A percentile compares a stretch with the other conserved stretches of the same genome.
Evolutionary conservation across 192 early-diverging fungal genomes (phyloP).

Genomic region (Rhizophagus clarus): DNA sequence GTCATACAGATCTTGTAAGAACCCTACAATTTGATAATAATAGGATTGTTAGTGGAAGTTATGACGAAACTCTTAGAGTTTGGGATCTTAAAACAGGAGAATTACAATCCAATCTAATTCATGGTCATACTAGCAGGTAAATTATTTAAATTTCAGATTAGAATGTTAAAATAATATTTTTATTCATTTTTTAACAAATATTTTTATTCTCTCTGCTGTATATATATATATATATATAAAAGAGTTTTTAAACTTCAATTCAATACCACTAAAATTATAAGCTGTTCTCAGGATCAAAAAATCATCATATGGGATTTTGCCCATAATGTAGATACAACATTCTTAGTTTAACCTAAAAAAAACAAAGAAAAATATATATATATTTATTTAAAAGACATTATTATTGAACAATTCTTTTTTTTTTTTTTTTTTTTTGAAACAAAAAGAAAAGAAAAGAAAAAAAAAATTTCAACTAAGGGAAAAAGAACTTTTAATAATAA

Average conservation of each 20-base stretch:
- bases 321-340: conserved; percentile 59
- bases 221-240: too few species aligned
- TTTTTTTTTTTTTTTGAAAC: too few species aligned
- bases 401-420: too few species aligned
- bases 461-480: too few species aligned
- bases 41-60: conserved; percentile 82
- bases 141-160: not conserved
- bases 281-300: conserved; percentile 75
- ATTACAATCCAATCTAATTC: conserved; percentile 55
- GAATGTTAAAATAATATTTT: not conserved
- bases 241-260: conserved; percentile 85
- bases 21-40: conserved; percentile 68
- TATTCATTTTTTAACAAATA: not conserved
- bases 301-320: conserved; percentile 77
- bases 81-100: conserved; percentile 79
- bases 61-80: conserved; percentile 86
- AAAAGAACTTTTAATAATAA: too few species aligned
- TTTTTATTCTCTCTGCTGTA: not conserved
- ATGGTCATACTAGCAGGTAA: conserved; percentile 60
- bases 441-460: too few species aligned
- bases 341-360: conserved; percentile 36
- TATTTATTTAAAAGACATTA: not conserved
- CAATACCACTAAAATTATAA: conserved; percentile 79
- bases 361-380: not conserved
- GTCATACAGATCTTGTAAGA: conserved; percentile 71